Evolutionary conservation across 805 yeast genomes (phyloP), one percentile per base, ranked within the genome.

Genomic region (Groenewaldozyma tartarivorans): DNA sequence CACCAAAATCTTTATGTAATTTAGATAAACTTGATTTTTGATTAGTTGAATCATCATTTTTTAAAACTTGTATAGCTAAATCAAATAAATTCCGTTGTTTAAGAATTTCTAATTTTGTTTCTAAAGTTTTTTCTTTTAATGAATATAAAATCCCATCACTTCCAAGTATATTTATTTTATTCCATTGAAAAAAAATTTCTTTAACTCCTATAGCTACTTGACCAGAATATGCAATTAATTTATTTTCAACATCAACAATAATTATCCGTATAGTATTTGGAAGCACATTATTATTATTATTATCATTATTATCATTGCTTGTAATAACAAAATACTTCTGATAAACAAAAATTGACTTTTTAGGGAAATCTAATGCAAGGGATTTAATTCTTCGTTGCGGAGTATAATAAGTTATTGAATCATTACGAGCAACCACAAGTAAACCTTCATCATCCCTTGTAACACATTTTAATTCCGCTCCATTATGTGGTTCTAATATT

Each of bases 111-210:
- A 92, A 64, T 53, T 84, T 84, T 39, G 79, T 77, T n/a, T 71
- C 65, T 6, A 81, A 54, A 0, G 78, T 63, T 49, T 79, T 80
- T 53, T 85, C 94, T 33, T 72, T 75, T 13, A 86, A 58, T 43
- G 71, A 71, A 54, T 81, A 78, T 5, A 90, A 61, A 2, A 81
- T 61, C 0, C 96, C 96, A 56, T 87, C 94, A 1, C 79, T 64
- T 2, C 86, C 75, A 11, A 88, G 58, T 5, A 85, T 61, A 49
- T 69, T 79, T 11, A 81, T 52, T 39, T 75, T 76, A 24, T 64
- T 68, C 75, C 81, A 74, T 46, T 74, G 61, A 17, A 60, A 56
- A 42, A 86, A 74, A 0, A 79, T 65, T 36, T 79, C 76, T 19
- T 68, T 65, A 2, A 87, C 74, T 0, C 80, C 62, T 24, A 76